Percentiles rank a stretch among this genome's conserved stretches.
Conservation (phyloP, 371 early-diverging fungal genomes). For the Thermomucor indicae-seudaticae region DNA sequence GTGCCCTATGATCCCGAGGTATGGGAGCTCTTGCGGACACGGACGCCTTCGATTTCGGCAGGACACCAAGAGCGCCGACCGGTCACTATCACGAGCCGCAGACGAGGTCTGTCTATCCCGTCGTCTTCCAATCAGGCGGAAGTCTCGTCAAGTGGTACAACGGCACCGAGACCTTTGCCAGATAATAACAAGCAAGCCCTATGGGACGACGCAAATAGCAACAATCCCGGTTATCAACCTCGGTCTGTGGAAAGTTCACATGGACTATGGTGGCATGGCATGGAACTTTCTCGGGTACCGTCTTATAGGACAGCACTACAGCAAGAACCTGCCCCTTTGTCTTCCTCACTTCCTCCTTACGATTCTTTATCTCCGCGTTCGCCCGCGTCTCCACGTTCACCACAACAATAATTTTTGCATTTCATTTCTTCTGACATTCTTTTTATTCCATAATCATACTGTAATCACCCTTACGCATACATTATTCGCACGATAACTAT, state of each 20-base stretch:
- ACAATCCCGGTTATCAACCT: conserved; percentile 2
- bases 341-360: conserved; percentile 39
- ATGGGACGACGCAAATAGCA: background rate
- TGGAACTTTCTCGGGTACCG: conserved; percentile 36
- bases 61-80: conserved; percentile 9
- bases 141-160: background rate
- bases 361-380: conserved; percentile 24
- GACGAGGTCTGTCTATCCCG: conserved; percentile 16
- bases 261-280: conserved; percentile 35
- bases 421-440: background rate
- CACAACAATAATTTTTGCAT: background rate
- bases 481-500: too few relatives aligned
- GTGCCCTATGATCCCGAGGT: conserved; percentile 22
- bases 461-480: too few relatives aligned
- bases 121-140: conserved; percentile 2
- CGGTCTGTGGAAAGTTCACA: conserved; percentile 8
- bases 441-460: background rate
- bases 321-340: conserved; percentile 25
- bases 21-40: conserved; percentile 12
- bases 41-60: conserved; percentile 9
- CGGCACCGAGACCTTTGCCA: background rate
- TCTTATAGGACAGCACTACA: conserved; percentile 37
- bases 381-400: conserved; percentile 6
- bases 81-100: conserved; percentile 17
- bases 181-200: background rate